These are phyloP conservation scores for Ploettnerulaceae sp. DNA, from an alignment of 2,329 filamentous ascomycete species.

Conservation along the genomic window DNA sequence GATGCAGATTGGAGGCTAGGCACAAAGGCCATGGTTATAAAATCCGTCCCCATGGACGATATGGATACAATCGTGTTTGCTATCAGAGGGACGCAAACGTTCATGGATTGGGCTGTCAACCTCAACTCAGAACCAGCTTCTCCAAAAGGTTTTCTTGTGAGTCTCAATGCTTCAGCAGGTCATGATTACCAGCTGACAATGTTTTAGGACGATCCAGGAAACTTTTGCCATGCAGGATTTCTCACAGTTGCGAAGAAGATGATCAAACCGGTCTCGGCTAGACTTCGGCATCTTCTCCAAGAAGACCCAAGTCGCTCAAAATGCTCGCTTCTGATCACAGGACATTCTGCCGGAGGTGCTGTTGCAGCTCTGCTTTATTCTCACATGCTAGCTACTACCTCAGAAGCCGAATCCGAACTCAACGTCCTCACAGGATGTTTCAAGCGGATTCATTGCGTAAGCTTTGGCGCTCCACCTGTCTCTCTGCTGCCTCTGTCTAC, in stretches of 20 bases:
- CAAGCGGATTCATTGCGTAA: constrained; percentile 76
- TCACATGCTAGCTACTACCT: constrained; percentile 67
- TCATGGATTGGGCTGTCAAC: constrained; percentile 85
- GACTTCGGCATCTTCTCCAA: constrained; percentile 63
- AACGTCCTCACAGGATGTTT: constrained; percentile 65
- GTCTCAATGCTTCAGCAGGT: constrained; percentile 14
- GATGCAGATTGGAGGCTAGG: constrained; percentile 66
- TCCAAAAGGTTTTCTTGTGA: constrained; percentile 61
- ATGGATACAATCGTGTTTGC: constrained; percentile 78
- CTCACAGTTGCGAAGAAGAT: constrained; percentile 70
- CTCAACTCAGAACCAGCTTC: constrained; percentile 62
- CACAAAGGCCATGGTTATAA: constrained; percentile 83
- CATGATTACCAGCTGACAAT: constrained; percentile 8
- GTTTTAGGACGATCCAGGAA: constrained; percentile 61
- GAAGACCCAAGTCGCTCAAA: constrained; percentile 63
- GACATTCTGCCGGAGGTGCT: constrained; percentile 81
- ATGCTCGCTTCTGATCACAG: constrained; percentile 75
- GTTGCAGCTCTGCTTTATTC: constrained; percentile 74
- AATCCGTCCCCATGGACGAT: constrained; percentile 72
- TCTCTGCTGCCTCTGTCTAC: constrained; percentile 64
- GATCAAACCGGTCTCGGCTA: constrained; percentile 65
- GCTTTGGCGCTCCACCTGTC: constrained; percentile 78
- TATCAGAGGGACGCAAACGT: constrained; percentile 72
- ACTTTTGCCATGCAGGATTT: constrained; percentile 78
- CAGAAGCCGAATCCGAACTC: constrained; percentile 59